A percentile compares a stretch with the other conserved stretches of the same genome.
These are phyloP conservation scores for Tolypocladium ophioglossoides DNA, from an alignment of 2,329 filamentous ascomycete genomes.

Conservation along the genomic window DNA sequence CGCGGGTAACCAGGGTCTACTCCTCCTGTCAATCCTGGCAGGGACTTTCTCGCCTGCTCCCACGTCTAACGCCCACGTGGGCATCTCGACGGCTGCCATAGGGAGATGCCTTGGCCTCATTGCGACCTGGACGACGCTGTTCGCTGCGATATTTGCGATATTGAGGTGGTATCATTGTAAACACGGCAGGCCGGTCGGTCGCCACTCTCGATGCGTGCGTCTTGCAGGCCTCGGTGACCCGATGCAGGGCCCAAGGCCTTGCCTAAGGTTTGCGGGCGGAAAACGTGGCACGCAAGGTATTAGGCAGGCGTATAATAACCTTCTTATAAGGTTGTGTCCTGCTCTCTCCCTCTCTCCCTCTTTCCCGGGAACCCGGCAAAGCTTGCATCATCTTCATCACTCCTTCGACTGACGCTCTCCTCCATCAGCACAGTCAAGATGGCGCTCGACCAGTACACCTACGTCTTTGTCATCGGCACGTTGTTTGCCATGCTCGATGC, in stretches of 20 bases:
- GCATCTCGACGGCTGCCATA: not conserved
- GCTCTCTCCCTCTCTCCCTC: not conserved
- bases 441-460: constrained; percentile 52
- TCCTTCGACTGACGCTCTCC: not conserved
- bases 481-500: constrained; percentile 67
- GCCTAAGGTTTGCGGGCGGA: not conserved
- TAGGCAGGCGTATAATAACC: not conserved
- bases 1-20: not conserved
- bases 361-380: not conserved
- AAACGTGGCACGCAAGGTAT: not conserved
- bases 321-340: not conserved
- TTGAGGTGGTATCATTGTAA: not conserved
- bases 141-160: not conserved
- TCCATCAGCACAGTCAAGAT: constrained; percentile 26
- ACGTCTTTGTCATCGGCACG: constrained; percentile 67
- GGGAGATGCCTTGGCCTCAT: not conserved
- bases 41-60: not conserved
- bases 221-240: not conserved
- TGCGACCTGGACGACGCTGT: not conserved
- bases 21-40: not conserved
- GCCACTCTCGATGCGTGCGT: not conserved
- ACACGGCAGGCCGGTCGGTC: not conserved
- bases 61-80: not conserved
- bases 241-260: not conserved
- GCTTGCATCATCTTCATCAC: not conserved